Evolutionary conservation across 148 eudicot genomes (phyloP).

Genomic region (Cornus suecica): DNA sequence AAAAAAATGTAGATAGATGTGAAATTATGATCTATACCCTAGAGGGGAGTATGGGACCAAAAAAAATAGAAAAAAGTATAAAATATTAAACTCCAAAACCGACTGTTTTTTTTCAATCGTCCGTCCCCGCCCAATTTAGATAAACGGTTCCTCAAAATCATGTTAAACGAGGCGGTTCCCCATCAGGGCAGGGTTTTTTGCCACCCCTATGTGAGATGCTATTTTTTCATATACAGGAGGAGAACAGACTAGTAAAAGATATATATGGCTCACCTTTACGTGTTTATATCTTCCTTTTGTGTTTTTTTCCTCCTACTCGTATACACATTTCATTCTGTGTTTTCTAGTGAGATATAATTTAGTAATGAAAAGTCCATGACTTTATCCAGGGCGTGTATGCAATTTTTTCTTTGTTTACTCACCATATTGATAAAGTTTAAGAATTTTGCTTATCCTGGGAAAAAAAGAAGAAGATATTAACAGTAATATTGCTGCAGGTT

Average conservation of each 20-base stretch:
- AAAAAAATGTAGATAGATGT: too few species aligned
- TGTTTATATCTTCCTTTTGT: background rate
- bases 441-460: too few species aligned
- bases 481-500: conserved; percentile 37
- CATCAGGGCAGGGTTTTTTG: too few species aligned
- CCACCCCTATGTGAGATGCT: background rate
- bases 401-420: background rate
- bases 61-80: too few species aligned
- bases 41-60: too few species aligned
- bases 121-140: too few species aligned
- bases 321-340: background rate
- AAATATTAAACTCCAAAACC: too few species aligned
- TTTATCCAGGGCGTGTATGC: background rate
- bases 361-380: background rate
- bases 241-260: background rate
- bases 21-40: too few species aligned
- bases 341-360: background rate
- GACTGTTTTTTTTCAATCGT: too few species aligned
- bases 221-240: background rate
- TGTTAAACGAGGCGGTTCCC: too few species aligned
- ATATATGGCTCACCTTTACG: background rate
- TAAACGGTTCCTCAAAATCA: too few species aligned
- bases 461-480: too few species aligned
- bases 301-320: background rate
- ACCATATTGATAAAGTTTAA: background rate